phyloP scores from a whole-genome alignment of 305 asterid genomes.

The Stenogyne calaminthoides region DNA sequence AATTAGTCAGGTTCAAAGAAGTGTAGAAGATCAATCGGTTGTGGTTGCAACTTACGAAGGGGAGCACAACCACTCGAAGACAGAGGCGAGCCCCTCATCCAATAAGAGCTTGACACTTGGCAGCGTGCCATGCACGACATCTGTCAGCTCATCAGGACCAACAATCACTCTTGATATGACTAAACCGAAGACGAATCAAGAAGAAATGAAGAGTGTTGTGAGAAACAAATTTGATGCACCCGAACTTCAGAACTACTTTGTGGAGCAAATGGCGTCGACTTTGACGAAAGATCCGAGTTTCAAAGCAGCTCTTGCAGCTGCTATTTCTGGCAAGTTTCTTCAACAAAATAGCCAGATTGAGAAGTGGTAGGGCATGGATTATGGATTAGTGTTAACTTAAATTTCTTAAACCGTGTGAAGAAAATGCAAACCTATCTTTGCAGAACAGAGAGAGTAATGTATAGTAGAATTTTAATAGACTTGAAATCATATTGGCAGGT shows the following conservation, averaged over 20 bases:
- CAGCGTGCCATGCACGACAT: slow-evolving; percentile 49
- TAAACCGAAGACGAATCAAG: slow-evolving; percentile 29
- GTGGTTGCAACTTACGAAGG: slow-evolving; percentile 94
- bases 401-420: too few species aligned
- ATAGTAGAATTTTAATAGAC: too few species aligned
- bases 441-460: too few species aligned
- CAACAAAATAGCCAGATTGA: slow-evolving; percentile 43
- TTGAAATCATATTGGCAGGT: background rate
- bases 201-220: slow-evolving; percentile 29
- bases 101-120: slow-evolving; percentile 42
- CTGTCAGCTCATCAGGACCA: slow-evolving; percentile 48
- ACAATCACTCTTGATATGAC: slow-evolving; percentile 62
- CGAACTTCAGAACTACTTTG: slow-evolving; percentile 52
- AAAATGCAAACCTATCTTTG: too few species aligned
- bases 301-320: slow-evolving; percentile 90
- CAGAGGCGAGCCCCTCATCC: slow-evolving; percentile 44
- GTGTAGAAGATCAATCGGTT: slow-evolving; percentile 80
- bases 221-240: slow-evolving; percentile 41
- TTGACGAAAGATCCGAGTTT: slow-evolving; percentile 89
- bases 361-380: slow-evolving; percentile 34
- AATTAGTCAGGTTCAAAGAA: slow-evolving; percentile 76
- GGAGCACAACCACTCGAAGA: slow-evolving; percentile 84
- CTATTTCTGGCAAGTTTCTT: slow-evolving; percentile 81
- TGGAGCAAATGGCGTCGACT: slow-evolving; percentile 94
- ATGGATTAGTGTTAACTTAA: background rate